Evolutionary conservation across 345 rosid genomes (phyloP), one percentile per base, ranked within the genome.

Genomic region (Citrus unshiu): DNA sequence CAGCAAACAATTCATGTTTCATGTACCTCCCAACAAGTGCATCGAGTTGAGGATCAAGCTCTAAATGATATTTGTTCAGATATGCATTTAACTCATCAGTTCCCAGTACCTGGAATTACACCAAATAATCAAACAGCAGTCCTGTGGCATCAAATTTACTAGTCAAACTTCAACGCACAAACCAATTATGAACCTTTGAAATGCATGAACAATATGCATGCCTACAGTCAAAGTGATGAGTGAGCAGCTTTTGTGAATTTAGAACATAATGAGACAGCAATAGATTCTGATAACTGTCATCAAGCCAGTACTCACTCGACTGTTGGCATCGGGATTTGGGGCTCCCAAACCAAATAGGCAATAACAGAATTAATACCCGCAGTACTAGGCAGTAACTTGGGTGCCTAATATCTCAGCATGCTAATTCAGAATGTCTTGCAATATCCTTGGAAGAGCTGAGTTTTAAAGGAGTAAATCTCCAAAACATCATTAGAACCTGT

Each of bases 21-120:
- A 77, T 79, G 32, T 85, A 94, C 99, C 98, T 88, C 62, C 98
- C 98, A 84, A 93, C 98, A 35, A 94, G 97, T 22, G 97, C 89
- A 74, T 94, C 98, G 13, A 96, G 93, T 88, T 93, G 95, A 78
- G 98, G 90, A 74, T 96, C 98, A 79, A 94, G 95, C 88, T 94
- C 97, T 75, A 96, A 81, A 75, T 84, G 94, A 81, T 96, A 96
- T 75, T 96, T 94, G 72, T 90, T 88, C 81, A 96, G 88, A 84
- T 96, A 94, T n/a, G 90, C 94, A 84, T 91, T 91, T 77, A 94
- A 86, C 71, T 91, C 97, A 83, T 94, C 99, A 4, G 98, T 94
- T 75, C 99, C 99, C 78, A 96, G 86, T 29, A 96, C 98, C 98
- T 94, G 90, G 51, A 84, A 74, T 10, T 30, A 79, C 63, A 82